These are phyloP conservation scores for Vachellia pachyceras DNA, from an alignment of 306 rosid genomes.

Conservation along the genomic window DNA sequence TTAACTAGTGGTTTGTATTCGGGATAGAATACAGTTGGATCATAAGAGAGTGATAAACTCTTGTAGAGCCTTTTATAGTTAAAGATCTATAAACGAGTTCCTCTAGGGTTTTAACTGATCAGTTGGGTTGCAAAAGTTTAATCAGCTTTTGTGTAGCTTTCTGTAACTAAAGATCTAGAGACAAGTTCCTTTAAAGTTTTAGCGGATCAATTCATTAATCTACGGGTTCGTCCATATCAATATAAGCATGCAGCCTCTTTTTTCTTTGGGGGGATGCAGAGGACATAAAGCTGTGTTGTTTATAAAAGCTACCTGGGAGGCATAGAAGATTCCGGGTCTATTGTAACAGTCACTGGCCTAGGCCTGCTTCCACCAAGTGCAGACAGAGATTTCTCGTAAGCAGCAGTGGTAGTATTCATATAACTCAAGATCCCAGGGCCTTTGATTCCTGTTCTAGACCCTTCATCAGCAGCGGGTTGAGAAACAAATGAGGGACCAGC, in stretches of 20 bases:
- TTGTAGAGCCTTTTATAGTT: no score
- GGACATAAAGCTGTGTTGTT: constrained; percentile 20
- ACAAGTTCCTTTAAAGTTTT: no score
- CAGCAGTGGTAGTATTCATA: constrained; percentile 51
- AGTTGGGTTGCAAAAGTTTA: no score
- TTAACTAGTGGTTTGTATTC: no score
- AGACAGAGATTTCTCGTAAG: constrained; percentile 68
- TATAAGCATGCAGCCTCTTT: constrained; percentile 40
- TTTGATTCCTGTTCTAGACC: constrained; percentile 95
- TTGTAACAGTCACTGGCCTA: constrained; percentile 54
- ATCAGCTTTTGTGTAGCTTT: no score
- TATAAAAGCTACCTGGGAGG: constrained; percentile 58
- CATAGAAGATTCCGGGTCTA: constrained; percentile 66
- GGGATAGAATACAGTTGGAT: no score
- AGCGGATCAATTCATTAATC: no score
- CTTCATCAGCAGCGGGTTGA: constrained; percentile 96
- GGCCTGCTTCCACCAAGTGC: constrained; percentile 65
- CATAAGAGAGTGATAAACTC: no score
- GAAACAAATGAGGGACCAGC: constrained; percentile 76
- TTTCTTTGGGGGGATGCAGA: neutral
- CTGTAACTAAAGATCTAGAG: no score
- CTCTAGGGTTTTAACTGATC: no score
- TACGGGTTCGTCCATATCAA: no score
- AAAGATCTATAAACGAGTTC: no score
- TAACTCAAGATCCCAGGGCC: constrained; percentile 84